A percentile compares a stretch with the other conserved stretches of the same genome.
Conservation (phyloP, 345 rosid genomes). For the Lepidium aucheri region DNA sequence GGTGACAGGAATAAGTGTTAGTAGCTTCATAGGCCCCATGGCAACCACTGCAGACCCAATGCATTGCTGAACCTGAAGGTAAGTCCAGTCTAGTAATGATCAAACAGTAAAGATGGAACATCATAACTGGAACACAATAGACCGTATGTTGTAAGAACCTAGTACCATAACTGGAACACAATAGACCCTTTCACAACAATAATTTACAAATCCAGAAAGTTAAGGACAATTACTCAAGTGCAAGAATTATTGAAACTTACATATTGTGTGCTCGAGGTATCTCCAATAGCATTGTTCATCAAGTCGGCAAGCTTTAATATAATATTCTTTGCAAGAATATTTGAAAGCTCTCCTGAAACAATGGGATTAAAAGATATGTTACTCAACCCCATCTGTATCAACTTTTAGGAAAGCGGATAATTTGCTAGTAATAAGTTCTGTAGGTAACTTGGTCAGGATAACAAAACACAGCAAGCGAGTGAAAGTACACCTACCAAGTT, state of each 20-base stretch:
- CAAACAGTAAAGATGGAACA: conserved; percentile 4
- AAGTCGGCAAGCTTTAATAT: conserved; percentile 60
- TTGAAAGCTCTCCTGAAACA: conserved; percentile 53
- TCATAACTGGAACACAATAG: not conserved
- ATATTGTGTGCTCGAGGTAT: conserved; percentile 28
- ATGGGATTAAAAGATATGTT: not conserved
- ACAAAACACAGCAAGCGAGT: not conserved
- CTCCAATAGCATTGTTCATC: conserved; percentile 36
- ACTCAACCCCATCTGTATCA: not conserved
- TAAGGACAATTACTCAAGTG: not conserved
- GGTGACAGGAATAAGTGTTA: conserved; percentile 60
- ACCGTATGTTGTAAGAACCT: not conserved
- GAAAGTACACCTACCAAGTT: conserved; percentile 53
- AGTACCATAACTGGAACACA: not conserved
- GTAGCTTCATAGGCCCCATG: conserved; percentile 71
- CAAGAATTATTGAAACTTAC: conserved; percentile 36
- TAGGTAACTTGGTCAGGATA: not conserved
- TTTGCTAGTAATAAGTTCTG: not conserved
- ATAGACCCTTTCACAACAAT: not conserved
- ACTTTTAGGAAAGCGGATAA: not conserved
- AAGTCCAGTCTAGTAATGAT: conserved; percentile 15
- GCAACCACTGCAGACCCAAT: conserved; percentile 82
- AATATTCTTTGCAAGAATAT: conserved; percentile 44
- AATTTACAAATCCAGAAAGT: not conserved
- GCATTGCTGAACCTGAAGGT: conserved; percentile 63